phyloP scores from a whole-genome alignment of 352 stramenopile species.

The Aphanomyces astaci region DNA sequence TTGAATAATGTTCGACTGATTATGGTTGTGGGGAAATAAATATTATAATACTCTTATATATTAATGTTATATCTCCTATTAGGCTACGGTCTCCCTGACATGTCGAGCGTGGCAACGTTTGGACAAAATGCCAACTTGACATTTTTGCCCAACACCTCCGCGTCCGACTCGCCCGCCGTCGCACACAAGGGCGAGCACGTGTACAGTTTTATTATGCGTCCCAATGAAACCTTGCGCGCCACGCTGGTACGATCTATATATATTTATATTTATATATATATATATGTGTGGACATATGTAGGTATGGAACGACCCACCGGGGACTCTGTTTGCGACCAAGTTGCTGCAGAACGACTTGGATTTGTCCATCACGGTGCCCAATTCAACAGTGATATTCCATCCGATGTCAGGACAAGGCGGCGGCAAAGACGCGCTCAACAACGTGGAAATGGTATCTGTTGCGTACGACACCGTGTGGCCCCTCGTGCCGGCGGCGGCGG shows the following conservation, averaged over 20 bases:
- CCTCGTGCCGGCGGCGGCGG: conserved; percentile 28
- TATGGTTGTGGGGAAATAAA: background rate
- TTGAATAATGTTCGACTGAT: too few species aligned
- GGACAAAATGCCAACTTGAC: conserved; percentile 3
- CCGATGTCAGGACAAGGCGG: conserved; percentile 44
- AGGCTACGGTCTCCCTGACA: conserved; percentile 73
- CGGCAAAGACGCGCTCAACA: conserved; percentile 64
- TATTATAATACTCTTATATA: too few species aligned
- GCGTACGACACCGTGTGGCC: conserved; percentile 53
- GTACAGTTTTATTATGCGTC: conserved; percentile 11
- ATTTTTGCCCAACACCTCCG: conserved; percentile 16
- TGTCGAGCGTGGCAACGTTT: conserved; percentile 52
- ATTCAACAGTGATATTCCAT: conserved; percentile 40
- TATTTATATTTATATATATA: too few species aligned
- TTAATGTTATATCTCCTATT: too few species aligned
- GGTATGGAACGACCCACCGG: conserved; percentile 71
- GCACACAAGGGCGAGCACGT: conserved; percentile 1
- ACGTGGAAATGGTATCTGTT: conserved; percentile 77
- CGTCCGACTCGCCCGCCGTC: background rate
- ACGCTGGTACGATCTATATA: conserved; percentile 13
- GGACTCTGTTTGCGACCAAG: conserved; percentile 47
- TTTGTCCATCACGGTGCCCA: conserved; percentile 50
- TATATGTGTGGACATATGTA: too few species aligned
- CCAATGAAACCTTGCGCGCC: conserved; percentile 1
- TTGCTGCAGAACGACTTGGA: conserved; percentile 76